A percentile compares a stretch with the other conserved stretches of the same genome.
These are phyloP conservation scores for Dictyostelium purpureum DNA, from an alignment of 78 protist species.

Conservation along the genomic window DNA sequence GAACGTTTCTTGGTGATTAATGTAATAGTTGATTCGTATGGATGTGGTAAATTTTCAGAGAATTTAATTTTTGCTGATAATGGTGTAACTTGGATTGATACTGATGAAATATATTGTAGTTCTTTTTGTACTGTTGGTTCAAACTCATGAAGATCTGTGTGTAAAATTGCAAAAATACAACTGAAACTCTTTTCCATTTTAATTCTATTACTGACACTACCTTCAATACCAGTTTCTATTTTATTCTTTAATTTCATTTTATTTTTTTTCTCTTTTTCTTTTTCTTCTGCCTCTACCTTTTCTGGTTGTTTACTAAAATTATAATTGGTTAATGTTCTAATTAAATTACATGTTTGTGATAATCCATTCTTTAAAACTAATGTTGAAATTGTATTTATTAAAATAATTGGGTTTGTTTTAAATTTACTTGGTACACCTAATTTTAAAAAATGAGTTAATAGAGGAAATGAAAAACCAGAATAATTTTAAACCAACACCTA, in stretches of 20 bases:
- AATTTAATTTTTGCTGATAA: conserved; percentile 41
- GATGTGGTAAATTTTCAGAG: conserved; percentile 34
- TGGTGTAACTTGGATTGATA: conserved; percentile 58
- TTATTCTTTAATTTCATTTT: conserved; percentile 1
- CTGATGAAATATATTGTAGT: conserved; percentile 65
- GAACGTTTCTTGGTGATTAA: conserved; percentile 55
- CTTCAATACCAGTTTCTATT: conserved; percentile 66
- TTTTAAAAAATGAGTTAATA: too few relatives aligned
- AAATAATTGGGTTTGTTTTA: conserved; percentile 36
- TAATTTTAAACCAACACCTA: too few relatives aligned
- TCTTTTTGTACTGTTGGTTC: conserved; percentile 22
- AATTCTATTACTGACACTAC: conserved; percentile 8
- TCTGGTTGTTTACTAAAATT: conserved; percentile 16
- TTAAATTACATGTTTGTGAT: conserved; percentile 68
- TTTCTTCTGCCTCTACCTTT: not conserved
- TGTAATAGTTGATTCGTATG: conserved; percentile 67
- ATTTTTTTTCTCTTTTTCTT: not conserved
- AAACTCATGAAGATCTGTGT: conserved; percentile 44
- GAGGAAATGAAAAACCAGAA: too few relatives aligned
- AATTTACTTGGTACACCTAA: conserved; percentile 24
- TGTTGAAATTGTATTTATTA: conserved; percentile 42
- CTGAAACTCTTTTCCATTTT: conserved; percentile 15
- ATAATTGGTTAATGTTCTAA: conserved; percentile 50
- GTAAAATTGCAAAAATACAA: conserved; percentile 50
- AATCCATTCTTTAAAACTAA: conserved; percentile 71